phyloP scores from a whole-genome alignment of 176 grass and related monocot genomes.

The Raddia guianensis region DNA sequence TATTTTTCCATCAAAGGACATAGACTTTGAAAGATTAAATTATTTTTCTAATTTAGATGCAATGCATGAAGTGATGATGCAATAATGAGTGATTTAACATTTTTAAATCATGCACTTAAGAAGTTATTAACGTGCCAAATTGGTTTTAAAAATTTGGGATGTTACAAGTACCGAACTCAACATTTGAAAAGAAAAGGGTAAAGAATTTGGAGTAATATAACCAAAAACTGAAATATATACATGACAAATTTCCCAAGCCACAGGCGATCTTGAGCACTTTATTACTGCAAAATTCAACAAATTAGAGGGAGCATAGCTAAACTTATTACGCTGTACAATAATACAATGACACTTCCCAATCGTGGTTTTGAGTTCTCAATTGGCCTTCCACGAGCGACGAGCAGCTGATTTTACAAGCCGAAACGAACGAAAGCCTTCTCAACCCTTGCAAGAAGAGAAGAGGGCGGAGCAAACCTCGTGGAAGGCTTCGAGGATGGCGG shows the following conservation, averaged over 20 bases:
- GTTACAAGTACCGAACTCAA: background rate
- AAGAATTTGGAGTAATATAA: background rate
- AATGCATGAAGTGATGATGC: too few species aligned
- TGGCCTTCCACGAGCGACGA: too few species aligned
- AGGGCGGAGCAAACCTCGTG: slow-evolving; percentile 82
- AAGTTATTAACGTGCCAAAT: too few species aligned
- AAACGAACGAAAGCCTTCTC: background rate
- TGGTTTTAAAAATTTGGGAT: too few species aligned
- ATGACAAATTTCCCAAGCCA: background rate
- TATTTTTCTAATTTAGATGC: too few species aligned
- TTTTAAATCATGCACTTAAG: too few species aligned
- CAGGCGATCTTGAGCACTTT: slow-evolving; percentile 12
- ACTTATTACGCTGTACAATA: slow-evolving; percentile 19
- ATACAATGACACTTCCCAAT: background rate
- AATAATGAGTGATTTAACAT: too few species aligned
- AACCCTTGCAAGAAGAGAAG: slow-evolving; percentile 47
- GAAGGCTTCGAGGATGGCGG: slow-evolving; percentile 85
- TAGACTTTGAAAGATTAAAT: too few species aligned
- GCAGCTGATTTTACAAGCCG: background rate
- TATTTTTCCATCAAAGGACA: too few species aligned
- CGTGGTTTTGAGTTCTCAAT: background rate
- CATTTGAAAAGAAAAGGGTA: background rate
- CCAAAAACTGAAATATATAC: slow-evolving; percentile 12
- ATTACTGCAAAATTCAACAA: slow-evolving; percentile 6
- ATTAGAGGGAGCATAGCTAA: background rate